Evolutionary conservation across 2,329 filamentous ascomycete genomes (phyloP).

Genomic region (Aspergillus tamarii): DNA sequence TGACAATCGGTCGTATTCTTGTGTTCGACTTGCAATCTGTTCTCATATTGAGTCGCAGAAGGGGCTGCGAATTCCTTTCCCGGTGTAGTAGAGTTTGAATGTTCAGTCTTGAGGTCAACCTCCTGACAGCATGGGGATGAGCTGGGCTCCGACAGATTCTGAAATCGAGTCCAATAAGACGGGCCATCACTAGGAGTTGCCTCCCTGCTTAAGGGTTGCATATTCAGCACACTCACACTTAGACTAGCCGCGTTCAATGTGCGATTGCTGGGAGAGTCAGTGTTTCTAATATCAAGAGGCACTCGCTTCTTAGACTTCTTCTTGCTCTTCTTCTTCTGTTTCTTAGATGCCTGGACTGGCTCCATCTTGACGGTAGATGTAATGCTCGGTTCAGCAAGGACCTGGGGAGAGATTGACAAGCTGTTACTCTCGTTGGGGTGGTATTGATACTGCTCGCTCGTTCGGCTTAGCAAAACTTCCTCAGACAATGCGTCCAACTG

Average conservation of each 20-base stretch:
- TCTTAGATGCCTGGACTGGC: conserved; percentile 9
- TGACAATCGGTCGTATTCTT: neutral
- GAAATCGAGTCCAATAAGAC: neutral
- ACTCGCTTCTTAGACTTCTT: conserved; percentile 11
- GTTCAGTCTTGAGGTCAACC: neutral
- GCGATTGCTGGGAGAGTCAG: neutral
- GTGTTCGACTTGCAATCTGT: neutral
- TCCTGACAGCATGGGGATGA: neutral
- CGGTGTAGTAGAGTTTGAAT: neutral
- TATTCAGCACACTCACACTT: neutral
- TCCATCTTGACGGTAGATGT: conserved; percentile 3
- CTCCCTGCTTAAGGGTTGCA: neutral
- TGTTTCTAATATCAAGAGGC: neutral
- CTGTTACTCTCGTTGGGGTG: neutral
- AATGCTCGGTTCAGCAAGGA: neutral
- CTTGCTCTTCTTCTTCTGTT: conserved; percentile 18
- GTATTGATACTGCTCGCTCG: neutral
- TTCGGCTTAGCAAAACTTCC: neutral
- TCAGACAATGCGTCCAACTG: neutral
- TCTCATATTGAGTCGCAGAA: neutral
- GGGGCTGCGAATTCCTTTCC: neutral
- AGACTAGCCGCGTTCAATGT: neutral
- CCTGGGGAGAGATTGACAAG: neutral
- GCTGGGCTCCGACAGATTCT: neutral
- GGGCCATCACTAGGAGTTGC: neutral